Evolutionary conservation across 495 filamentous ascomycete genomes (phyloP).

Genomic region (Aspergillus taichungensis): DNA sequence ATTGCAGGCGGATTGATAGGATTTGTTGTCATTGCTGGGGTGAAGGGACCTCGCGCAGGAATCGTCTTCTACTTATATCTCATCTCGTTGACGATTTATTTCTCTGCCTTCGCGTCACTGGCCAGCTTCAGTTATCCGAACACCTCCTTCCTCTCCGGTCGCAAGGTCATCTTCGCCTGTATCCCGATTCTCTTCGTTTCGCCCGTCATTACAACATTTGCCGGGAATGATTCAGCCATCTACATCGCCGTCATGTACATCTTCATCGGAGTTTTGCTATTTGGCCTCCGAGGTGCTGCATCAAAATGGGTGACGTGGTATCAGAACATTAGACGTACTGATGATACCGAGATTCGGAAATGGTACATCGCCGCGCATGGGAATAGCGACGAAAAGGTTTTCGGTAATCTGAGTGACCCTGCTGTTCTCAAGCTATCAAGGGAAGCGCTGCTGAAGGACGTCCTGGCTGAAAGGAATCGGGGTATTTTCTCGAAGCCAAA

Average conservation of each 20-base stretch:
- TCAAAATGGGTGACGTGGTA: conserved; percentile 47
- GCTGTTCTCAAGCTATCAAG: conserved; percentile 39
- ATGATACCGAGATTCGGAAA: conserved; percentile 39
- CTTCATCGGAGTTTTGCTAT: conserved; percentile 34
- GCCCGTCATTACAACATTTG: conserved; percentile 37
- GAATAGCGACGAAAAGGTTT: conserved; percentile 26
- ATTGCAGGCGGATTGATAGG: conserved; percentile 38
- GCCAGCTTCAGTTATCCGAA: conserved; percentile 51
- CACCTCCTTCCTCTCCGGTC: conserved; percentile 41
- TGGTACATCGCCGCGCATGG: conserved; percentile 37
- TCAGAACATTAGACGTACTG: conserved; percentile 34
- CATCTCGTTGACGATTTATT: conserved; percentile 40
- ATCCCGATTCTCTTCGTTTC: conserved; percentile 42
- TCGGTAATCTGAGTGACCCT: conserved; percentile 32
- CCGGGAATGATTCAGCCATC: conserved; percentile 37
- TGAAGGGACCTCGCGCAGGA: conserved; percentile 29
- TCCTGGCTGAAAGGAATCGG: conserved; percentile 35
- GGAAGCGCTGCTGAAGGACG: conserved; percentile 34
- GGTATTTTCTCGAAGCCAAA: conserved; percentile 32
- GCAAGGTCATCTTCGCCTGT: conserved; percentile 34
- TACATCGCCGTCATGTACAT: conserved; percentile 40
- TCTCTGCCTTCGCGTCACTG: conserved; percentile 41
- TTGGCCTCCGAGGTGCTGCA: conserved; percentile 36
- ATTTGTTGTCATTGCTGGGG: conserved; percentile 37
- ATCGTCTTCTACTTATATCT: conserved; percentile 45